These are phyloP conservation scores for Penicillium cinerascens DNA, from an alignment of 495 filamentous ascomycete genomes.

Conservation along the genomic window DNA sequence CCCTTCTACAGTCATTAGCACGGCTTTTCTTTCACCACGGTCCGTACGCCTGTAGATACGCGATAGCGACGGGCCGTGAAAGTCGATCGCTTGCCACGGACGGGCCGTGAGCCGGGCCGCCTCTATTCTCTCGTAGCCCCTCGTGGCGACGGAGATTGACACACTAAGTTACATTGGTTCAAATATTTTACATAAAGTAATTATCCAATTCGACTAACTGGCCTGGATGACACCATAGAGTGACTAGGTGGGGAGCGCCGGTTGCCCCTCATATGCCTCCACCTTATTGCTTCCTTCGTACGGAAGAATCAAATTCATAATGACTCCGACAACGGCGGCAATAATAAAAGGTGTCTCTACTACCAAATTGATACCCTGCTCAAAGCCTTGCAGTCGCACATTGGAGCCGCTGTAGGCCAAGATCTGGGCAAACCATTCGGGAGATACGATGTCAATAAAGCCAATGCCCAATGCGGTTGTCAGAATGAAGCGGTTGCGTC, in stretches of 20 bases:
- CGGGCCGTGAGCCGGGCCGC: conserved; percentile 8
- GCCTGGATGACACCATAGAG: too few species aligned
- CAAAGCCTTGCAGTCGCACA: conserved; percentile 63
- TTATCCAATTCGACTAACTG: not conserved
- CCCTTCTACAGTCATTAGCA: not conserved
- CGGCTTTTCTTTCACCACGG: not conserved
- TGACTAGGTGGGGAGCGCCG: conserved; percentile 7
- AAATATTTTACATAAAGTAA: not conserved
- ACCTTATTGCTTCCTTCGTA: conserved; percentile 8
- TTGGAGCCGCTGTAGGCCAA: conserved; percentile 66
- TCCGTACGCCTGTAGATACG: not conserved
- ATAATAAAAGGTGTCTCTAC: conserved; percentile 64
- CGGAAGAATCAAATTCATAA: conserved; percentile 62
- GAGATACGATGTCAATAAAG: conserved; percentile 72
- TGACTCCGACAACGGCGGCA: conserved; percentile 62
- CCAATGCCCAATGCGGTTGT: conserved; percentile 69
- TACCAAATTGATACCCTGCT: conserved; percentile 71
- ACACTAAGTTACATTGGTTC: too few species aligned
- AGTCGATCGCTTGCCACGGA: too few species aligned
- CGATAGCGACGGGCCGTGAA: not conserved
- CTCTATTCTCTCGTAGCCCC: not conserved
- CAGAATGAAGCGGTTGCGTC: conserved; percentile 79
- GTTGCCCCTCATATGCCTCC: not conserved
- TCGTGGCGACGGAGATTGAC: not conserved
- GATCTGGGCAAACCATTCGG: conserved; percentile 63